A percentile compares a stretch with the other conserved stretches of the same genome.
phyloP scores from a whole-genome alignment of 768 basidiomycete genomes.

The Pluteus cervinus region DNA sequence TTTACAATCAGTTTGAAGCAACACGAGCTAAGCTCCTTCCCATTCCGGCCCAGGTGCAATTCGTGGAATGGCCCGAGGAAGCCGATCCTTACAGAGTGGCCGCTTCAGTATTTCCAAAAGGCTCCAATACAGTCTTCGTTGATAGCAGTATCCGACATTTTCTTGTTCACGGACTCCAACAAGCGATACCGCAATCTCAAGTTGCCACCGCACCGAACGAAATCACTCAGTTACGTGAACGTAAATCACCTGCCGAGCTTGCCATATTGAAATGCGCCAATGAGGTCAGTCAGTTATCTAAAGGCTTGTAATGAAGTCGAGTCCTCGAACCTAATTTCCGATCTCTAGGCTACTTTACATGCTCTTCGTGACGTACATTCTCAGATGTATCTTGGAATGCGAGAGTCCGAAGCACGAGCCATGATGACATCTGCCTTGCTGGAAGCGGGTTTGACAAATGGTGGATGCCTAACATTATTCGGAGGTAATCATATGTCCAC shows the following conservation, averaged over 20 bases:
- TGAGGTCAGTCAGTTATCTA: slow-evolving; percentile 42
- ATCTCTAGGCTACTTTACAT: slow-evolving; percentile 64
- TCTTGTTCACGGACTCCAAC: slow-evolving; percentile 55
- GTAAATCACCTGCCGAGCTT: slow-evolving; percentile 68
- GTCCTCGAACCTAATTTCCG: slow-evolving; percentile 1
- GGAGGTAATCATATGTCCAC: slow-evolving; percentile 47
- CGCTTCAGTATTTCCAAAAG: slow-evolving; percentile 14
- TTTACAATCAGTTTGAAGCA: slow-evolving; percentile 49
- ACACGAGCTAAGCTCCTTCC: slow-evolving; percentile 58
- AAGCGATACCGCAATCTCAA: slow-evolving; percentile 26
- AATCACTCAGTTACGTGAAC: slow-evolving; percentile 60
- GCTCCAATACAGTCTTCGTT: slow-evolving; percentile 42
- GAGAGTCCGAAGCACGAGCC: slow-evolving; percentile 60
- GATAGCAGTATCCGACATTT: slow-evolving; percentile 59
- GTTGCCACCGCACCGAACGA: slow-evolving; percentile 47
- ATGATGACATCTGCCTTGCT: slow-evolving; percentile 53
- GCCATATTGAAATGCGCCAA: slow-evolving; percentile 72
- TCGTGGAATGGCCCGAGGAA: slow-evolving; percentile 62
- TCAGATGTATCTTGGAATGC: slow-evolving; percentile 64
- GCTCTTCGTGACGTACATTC: slow-evolving; percentile 62
- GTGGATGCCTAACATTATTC: slow-evolving; percentile 66
- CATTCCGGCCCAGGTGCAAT: slow-evolving; percentile 45
- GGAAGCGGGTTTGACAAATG: slow-evolving; percentile 51
- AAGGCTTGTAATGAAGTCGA: not conserved
- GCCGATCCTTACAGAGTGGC: slow-evolving; percentile 54